These are phyloP conservation scores for Logfia minima DNA, from an alignment of 129 eudicot species.

Conservation along the genomic window DNA sequence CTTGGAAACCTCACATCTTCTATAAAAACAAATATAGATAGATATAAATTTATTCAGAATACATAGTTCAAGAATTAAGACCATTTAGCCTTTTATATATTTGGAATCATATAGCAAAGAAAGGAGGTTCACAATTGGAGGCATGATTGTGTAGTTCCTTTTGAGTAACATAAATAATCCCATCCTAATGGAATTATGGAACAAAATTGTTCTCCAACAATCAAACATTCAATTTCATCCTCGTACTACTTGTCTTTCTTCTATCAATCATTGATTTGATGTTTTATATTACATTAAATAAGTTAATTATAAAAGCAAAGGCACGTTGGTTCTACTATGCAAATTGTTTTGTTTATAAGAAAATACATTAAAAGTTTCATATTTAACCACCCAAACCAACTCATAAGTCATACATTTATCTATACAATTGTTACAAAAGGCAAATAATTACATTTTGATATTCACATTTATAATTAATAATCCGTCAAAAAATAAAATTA, in stretches of 20 bases:
- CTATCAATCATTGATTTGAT: constrained; percentile 19
- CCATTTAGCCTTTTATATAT: no score
- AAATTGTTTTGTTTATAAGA: no score
- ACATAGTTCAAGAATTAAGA: no score
- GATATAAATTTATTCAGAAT: no score
- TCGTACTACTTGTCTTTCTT: constrained; percentile 36
- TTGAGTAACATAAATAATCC: constrained; percentile 31
- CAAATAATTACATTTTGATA: neutral
- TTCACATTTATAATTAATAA: neutral
- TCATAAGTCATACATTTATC: no score
- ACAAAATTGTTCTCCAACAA: constrained; percentile 32
- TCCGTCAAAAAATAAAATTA: neutral
- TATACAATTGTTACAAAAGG: neutral
- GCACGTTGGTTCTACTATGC: no score
- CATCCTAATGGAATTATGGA: constrained; percentile 22
- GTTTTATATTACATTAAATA: neutral
- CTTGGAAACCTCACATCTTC: no score
- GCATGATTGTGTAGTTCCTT: constrained; percentile 38
- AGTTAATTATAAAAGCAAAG: no score
- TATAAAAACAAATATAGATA: no score
- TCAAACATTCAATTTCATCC: constrained; percentile 39
- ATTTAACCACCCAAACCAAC: no score
- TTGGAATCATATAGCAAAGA: neutral
- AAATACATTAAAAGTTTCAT: no score
- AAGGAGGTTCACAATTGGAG: constrained; percentile 21